Evolutionary conservation across 257 asterid genomes (phyloP), one percentile per base, ranked within the genome.

Genomic region (Perilla frutescens): DNA sequence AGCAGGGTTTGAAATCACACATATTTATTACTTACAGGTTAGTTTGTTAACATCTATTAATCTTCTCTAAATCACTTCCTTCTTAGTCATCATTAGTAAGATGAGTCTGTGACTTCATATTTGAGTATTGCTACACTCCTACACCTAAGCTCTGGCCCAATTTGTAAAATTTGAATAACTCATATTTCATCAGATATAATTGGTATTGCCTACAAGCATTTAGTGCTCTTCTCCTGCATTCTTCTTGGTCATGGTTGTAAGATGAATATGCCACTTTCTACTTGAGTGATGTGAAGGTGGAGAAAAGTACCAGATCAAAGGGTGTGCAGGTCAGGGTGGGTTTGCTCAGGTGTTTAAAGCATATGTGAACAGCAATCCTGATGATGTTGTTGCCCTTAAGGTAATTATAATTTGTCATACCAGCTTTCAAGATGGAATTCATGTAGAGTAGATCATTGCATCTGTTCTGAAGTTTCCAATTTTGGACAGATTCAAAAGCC

Each of bases 301-400:
- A 70, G 79, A 82, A 74, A 89, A 87, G 83, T 95, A 95, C 87
- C 96, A 89, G 84, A 95, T 95, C 63, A 95, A 89, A 86, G 99
- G 99, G 4, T 87, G 98, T 84, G 99, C 99, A 66, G 99, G 98
- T 70, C 83, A 92, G 81, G 99, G 99, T 76, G 98, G 99, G 78
- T 95, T 95, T 81, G 98, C 98, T 68, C 93, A 90, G 81, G 99
- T 95, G 80, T 92, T 87, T 75, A 95, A 92, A 83, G 98, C 98
- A 79, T 86, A 40, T 67, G 80, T 83, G 47, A 79, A 89, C 81
- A 81, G 83, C 82, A 85, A 92, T 79, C 90, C 96, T 31, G 98
- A 88, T 58, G 87, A 86, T 62, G 80, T 85, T 65, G 96, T 95
- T 69, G 98, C 96, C 54, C 98, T 95, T 75, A 95, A 95, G 96